phyloP scores from a whole-genome alignment of 2,329 filamentous ascomycete species.

The Calcarisporium arbuscula region DNA sequence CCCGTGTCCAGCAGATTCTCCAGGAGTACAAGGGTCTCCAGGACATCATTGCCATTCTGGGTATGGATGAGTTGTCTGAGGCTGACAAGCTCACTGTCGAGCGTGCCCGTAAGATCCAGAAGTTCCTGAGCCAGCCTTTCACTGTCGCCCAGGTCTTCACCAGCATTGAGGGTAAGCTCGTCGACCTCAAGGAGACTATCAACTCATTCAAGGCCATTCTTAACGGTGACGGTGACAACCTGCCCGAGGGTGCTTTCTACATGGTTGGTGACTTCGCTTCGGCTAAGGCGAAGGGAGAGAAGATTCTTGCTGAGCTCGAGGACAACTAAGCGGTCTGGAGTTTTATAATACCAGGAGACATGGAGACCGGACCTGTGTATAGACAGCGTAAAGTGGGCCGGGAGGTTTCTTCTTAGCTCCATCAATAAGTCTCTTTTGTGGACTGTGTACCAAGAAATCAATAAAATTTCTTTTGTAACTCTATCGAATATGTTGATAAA shows the following conservation, averaged over 20 bases:
- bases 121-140: slow-evolving; percentile 99
- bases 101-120: slow-evolving; percentile 99
- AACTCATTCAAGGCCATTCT: slow-evolving; percentile 96
- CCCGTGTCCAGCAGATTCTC: slow-evolving; percentile 96
- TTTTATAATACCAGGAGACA: slow-evolving; percentile 29
- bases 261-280: slow-evolving; percentile 97
- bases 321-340: slow-evolving; percentile 40
- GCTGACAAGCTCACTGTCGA: slow-evolving; percentile 99
- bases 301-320: slow-evolving; percentile 96
- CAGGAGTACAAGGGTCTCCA: slow-evolving; percentile 99
- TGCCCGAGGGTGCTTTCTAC: slow-evolving; percentile 93
- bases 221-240: slow-evolving; percentile 87
- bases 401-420: slow-evolving; percentile 46
- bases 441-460: slow-evolving; percentile 56
- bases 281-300: slow-evolving; percentile 94
- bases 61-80: slow-evolving; percentile 99
- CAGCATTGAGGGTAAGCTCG: slow-evolving; percentile 90
- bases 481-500: slow-evolving; percentile 15
- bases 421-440: slow-evolving; percentile 50
- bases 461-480: slow-evolving; percentile 40
- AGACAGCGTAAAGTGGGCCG: slow-evolving; percentile 48
- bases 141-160: slow-evolving; percentile 80
- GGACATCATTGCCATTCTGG: slow-evolving; percentile 99
- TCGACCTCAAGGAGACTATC: slow-evolving; percentile 98
- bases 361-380: slow-evolving; percentile 44